Base-by-base conservation (phyloP, 2,329 filamentous ascomycete species). In the Sporothrix curviconia region DNA sequence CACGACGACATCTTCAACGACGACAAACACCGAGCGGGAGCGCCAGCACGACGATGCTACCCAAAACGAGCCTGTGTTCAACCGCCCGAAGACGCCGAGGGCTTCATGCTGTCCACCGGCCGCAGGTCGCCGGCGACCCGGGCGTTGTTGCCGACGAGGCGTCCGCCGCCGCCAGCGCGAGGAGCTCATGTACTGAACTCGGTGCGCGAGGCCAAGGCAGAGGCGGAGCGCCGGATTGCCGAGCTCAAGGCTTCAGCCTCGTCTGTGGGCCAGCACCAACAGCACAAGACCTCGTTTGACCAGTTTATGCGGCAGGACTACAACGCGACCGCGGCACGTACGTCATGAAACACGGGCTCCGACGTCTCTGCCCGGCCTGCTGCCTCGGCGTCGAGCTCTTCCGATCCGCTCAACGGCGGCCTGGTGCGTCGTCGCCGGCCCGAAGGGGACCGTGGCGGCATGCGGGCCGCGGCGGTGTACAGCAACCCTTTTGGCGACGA, bases 61-160 rank as follows among this genome's bases (percentile, higher is more conserved):
- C n/a, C n/a, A 70, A 42, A 70, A 72, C 30, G 72, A 81, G 62
- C 83, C 83, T 57, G 70, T 80, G 28, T 85, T 85, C 69, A 86
- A 86, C 67, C 74, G 83, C 83, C 83, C 53, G 83, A 86, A 67
- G 83, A 86, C 68, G 83, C 83, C 58, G 78, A 85, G 56, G 83
- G 82, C 8, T 86, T 86, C 65, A 66, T 84, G 57, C 71, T 78
- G 63, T 82, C 81, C 8, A 71, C 75, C n/a, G 72, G 72, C 25
- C n/a, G 50, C 40, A 12, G 15, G 2, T n/a, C 50, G 71, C 69
- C 19, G 63, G 63, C 52, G 74, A 78, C 32, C 66, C 71, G 1
- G 79, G 74, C 15, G 77, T 85, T 22, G 83, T 84, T 34, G 83
- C 82, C 56, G 83, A 86, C 63, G 82, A 85, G 53, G 83, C 82